A percentile compares a stretch with the other conserved stretches of the same genome.
phyloP scores from a whole-genome alignment of 2,329 filamentous ascomycete species.

The Davidsoniella eucalypti region DNA sequence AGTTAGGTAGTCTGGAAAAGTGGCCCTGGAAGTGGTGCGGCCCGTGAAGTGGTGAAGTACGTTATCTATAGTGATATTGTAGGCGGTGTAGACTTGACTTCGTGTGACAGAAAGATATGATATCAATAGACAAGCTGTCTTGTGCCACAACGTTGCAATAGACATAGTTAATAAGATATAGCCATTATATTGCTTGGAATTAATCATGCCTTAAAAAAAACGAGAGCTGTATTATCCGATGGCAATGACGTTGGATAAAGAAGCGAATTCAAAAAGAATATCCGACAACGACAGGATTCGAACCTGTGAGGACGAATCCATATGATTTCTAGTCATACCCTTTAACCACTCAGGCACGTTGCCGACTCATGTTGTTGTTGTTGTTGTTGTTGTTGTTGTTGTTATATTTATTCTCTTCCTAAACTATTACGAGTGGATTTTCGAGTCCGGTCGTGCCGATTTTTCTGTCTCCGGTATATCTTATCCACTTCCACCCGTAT shows the following conservation, averaged over 20 bases:
- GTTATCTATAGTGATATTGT: too few species aligned
- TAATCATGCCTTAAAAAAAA: background rate
- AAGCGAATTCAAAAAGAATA: background rate
- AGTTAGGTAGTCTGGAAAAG: too few species aligned
- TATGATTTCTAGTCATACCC: slow-evolving; percentile 11
- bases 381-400: too few species aligned
- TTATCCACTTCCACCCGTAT: too few species aligned
- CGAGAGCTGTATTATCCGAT: background rate
- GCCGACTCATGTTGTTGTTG: background rate
- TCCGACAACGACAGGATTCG: slow-evolving; percentile 10
- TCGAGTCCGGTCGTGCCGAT: too few species aligned
- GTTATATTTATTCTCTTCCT: too few species aligned
- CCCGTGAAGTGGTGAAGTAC: too few species aligned
- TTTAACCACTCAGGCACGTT: slow-evolving; percentile 12
- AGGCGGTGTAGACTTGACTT: too few species aligned
- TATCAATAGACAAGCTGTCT: background rate
- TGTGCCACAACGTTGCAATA: background rate
- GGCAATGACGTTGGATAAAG: background rate
- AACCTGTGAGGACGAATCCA: background rate
- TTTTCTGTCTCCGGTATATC: too few species aligned
- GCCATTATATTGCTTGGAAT: background rate
- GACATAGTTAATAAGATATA: background rate
- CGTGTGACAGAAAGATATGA: background rate
- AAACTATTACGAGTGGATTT: too few species aligned
- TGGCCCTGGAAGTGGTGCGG: too few species aligned